Evolutionary conservation across 192 early-diverging fungal species (phyloP).

Genomic region (Coemansia sp.): DNA sequence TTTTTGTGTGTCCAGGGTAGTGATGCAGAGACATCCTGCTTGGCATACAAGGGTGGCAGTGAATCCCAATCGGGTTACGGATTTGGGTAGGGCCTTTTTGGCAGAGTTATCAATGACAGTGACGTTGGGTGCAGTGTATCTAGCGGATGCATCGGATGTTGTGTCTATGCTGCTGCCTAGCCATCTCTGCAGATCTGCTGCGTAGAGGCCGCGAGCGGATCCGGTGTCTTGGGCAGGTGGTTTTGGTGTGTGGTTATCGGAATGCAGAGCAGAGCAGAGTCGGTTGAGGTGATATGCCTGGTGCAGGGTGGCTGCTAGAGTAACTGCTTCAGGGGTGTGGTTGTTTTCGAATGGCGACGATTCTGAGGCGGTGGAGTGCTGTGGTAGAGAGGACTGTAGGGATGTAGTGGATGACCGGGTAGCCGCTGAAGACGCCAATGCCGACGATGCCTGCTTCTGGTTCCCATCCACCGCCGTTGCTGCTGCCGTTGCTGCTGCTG

Average conservation of each 20-base stretch:
- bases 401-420: too few relatives aligned
- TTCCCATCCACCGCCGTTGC: background rate
- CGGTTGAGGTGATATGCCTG: slow-evolving; percentile 19
- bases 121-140: background rate
- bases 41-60: slow-evolving; percentile 12
- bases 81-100: slow-evolving; percentile 26
- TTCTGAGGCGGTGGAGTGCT: background rate
- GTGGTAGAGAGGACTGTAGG: background rate
- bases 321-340: slow-evolving; percentile 6
- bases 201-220: slow-evolving; percentile 10
- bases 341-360: slow-evolving; percentile 23
- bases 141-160: background rate
- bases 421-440: too few relatives aligned
- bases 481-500: background rate
- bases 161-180: too few relatives aligned
- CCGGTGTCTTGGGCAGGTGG: background rate
- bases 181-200: slow-evolving; percentile 13
- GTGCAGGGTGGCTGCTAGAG: slow-evolving; percentile 20
- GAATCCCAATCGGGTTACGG: slow-evolving; percentile 16
- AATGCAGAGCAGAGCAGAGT: background rate
- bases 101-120: slow-evolving; percentile 27
- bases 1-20: background rate
- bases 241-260: background rate
- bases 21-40: slow-evolving; percentile 24
- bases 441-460: background rate